phyloP scores from a whole-genome alignment of 345 rosid genomes.

The Salix brachista region DNA sequence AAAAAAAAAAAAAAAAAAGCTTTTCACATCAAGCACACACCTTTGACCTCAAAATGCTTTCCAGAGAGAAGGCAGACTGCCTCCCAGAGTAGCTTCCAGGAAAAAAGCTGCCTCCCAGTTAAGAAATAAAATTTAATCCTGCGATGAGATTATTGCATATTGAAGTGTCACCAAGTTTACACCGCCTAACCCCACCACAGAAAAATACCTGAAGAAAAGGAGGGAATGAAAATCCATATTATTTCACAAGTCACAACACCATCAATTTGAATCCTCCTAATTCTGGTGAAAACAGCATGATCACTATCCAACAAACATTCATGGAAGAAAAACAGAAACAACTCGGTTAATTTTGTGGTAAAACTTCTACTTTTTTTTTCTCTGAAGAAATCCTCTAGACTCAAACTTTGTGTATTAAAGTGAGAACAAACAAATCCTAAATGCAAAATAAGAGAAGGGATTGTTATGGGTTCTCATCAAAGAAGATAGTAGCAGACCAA shows the following conservation, averaged over 20 bases:
- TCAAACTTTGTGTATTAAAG: neutral
- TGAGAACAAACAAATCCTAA: neutral
- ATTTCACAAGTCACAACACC: neutral
- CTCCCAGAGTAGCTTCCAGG: neutral
- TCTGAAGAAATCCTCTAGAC: neutral
- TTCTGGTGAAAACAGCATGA: neutral
- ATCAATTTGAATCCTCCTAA: neutral
- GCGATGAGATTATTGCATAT: neutral
- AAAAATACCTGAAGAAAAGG: neutral
- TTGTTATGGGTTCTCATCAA: conserved; percentile 5
- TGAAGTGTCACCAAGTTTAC: neutral
- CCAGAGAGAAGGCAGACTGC: neutral
- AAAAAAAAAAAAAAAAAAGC: neutral
- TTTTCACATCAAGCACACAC: neutral
- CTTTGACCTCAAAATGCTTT: conserved; percentile 6
- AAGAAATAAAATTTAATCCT: neutral
- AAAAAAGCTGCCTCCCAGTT: neutral
- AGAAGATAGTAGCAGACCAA: conserved; percentile 2
- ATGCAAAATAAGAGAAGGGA: neutral
- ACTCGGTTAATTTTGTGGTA: neutral
- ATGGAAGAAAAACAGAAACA: neutral
- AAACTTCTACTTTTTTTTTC: neutral
- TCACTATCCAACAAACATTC: no score
- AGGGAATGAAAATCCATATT: neutral
- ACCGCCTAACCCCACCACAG: neutral